A percentile compares a stretch with the other conserved stretches of the same genome.
Conservation (phyloP, 2,329 filamentous ascomycete genomes). For the Venturia oleaginea region DNA sequence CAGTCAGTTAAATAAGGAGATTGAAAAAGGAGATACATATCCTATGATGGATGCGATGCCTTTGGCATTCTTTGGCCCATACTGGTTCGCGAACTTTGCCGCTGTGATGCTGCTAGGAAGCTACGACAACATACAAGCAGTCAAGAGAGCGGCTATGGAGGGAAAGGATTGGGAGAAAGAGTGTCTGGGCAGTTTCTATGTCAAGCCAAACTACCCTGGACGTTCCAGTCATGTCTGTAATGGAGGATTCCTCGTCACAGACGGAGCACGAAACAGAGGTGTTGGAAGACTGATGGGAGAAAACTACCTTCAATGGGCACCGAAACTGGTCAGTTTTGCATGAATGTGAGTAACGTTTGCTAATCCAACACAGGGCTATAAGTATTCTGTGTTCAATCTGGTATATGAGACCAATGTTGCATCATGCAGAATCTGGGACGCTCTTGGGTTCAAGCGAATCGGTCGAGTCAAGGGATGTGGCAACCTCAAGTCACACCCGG, state of each 20-base stretch:
- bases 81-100: conserved; percentile 89
- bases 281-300: conserved; percentile 45
- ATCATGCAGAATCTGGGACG: conserved; percentile 85
- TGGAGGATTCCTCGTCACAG: conserved; percentile 43
- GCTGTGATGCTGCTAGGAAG: conserved; percentile 74
- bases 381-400: conserved; percentile 87
- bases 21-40: conserved; percentile 86
- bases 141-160: background rate
- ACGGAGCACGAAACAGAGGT: conserved; percentile 38
- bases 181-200: conserved; percentile 85
- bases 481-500: conserved; percentile 39
- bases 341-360: background rate
- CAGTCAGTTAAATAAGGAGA: conserved; percentile 80
- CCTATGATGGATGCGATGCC: conserved; percentile 73
- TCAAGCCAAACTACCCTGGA: conserved; percentile 89
- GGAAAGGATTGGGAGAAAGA: conserved; percentile 62
- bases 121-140: conserved; percentile 44
- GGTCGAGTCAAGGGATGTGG: conserved; percentile 57
- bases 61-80: conserved; percentile 64
- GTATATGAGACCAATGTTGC: conserved; percentile 92
- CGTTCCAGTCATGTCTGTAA: conserved; percentile 83
- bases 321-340: conserved; percentile 33
- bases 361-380: conserved; percentile 54
- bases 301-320: conserved; percentile 43
- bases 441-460: conserved; percentile 84